These are phyloP conservation scores for Solanum bulbocastanum DNA, from an alignment of 257 asterid genomes.

Conservation along the genomic window DNA sequence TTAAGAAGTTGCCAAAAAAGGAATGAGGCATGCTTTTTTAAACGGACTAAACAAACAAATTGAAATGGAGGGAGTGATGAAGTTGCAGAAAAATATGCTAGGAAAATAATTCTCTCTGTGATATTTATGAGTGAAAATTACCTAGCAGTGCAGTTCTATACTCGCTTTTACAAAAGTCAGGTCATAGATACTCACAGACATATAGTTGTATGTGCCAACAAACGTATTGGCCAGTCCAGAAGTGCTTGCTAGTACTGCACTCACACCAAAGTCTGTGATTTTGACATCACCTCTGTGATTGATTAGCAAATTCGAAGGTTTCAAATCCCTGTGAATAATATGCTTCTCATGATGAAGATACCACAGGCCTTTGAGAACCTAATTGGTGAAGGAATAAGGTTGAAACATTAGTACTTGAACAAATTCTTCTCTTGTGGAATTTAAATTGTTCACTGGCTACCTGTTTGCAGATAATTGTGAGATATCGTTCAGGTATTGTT, in stretches of 20 bases:
- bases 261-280: constrained; percentile 97
- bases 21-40: background rate
- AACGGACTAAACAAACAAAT: background rate
- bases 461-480: constrained; percentile 94
- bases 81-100: background rate
- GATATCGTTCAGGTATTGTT: constrained; percentile 83
- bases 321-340: constrained; percentile 89
- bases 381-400: background rate
- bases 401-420: background rate
- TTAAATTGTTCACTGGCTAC: constrained; percentile 17
- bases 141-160: background rate
- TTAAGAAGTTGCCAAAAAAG: background rate
- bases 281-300: constrained; percentile 97
- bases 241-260: constrained; percentile 79
- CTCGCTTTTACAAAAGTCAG: background rate
- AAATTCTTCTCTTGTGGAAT: background rate
- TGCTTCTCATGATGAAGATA: constrained; percentile 98
- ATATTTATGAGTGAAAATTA: background rate
- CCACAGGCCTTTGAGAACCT: constrained; percentile 98
- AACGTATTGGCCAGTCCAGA: constrained; percentile 85
- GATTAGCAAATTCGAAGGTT: constrained; percentile 88
- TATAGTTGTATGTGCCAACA: constrained; percentile 96
- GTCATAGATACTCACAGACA: constrained; percentile 75
- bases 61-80: background rate
- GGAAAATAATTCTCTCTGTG: background rate